Base-by-base conservation (phyloP, 2,329 filamentous ascomycete species). In the Hypomyces rosellus region DNA sequence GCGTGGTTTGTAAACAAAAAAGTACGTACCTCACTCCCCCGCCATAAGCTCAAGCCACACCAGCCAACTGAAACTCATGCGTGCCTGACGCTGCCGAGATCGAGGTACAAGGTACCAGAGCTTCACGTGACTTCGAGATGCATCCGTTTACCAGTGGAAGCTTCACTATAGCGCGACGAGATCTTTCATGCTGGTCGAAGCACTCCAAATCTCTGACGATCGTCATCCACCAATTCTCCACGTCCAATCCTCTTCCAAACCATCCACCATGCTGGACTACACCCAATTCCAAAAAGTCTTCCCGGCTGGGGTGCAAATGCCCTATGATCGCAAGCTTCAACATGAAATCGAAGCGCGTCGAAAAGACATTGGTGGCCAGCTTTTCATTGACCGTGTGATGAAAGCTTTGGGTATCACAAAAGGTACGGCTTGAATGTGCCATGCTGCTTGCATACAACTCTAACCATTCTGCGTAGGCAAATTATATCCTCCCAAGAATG, bases 361-460 rank as follows among this genome's bases (percentile, higher is more conserved):
- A 58, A 86, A 84, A 61, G 77, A 70, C 45, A 74, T 90, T 16
- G 81, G 84, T 54, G 85, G 86, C 57, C 73, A 78, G 51, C 78
- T 92, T 51, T 95, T 93, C 68, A 85, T 92, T 62, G 89, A 95
- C 65, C 82, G 86, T 48, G 81, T 95, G 38, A 72, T 93, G 54
- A 81, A 78, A 49, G 76, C 85, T 0, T 72, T 92, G 25, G 53
- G 85, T 25, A 79, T 93, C 51, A 75, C 77, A 58, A 83, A 86
- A 68, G 80, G 88, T 89, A 67, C 14, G 63, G 25, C 18, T 25
- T 44, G 2, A 15, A 18, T 8, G 3, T 20, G 4, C 8, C 15
- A n/a, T 14, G 5, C 4, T 8, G 37, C 37, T 16, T 36, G 4
- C 22, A 15, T 42, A 12, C 18, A 18, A 3, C 6, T 16, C n/a